phyloP scores from a whole-genome alignment of 495 filamentous ascomycete genomes.

The Penicillium flavigenum region DNA sequence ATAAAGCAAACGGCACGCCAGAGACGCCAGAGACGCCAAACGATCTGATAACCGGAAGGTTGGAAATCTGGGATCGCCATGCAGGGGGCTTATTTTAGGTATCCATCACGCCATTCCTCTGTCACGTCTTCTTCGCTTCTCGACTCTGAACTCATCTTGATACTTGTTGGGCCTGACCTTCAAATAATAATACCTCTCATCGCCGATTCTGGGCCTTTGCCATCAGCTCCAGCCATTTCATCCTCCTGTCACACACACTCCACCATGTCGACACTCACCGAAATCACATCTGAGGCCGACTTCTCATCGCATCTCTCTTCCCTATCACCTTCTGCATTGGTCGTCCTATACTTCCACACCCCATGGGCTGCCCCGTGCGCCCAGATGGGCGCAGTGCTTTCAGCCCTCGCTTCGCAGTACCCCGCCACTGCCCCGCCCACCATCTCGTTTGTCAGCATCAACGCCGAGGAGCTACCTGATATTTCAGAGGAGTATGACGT shows the following conservation, averaged over 20 bases:
- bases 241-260: constrained; percentile 15
- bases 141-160: not conserved
- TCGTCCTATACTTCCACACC: constrained; percentile 89
- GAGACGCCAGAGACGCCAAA: not conserved
- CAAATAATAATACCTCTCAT: not conserved
- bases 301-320: constrained; percentile 65
- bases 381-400: constrained; percentile 86
- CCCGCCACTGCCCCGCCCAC: constrained; percentile 60
- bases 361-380: constrained; percentile 96
- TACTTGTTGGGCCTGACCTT: not conserved
- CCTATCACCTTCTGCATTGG: constrained; percentile 64
- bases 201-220: not conserved
- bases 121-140: not conserved
- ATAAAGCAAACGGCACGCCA: not conserved
- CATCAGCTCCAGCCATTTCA: constrained; percentile 15
- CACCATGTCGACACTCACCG: constrained; percentile 68
- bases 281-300: constrained; percentile 66
- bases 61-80: constrained; percentile 29
- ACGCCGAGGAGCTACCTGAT: constrained; percentile 86
- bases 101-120: constrained; percentile 28
- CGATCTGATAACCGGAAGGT: constrained; percentile 34
- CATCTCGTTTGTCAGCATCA: constrained; percentile 80
- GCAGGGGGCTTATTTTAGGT: constrained; percentile 2
- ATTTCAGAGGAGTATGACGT: constrained; percentile 89
- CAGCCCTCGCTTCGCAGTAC: constrained; percentile 80